Evolutionary conservation across 208 protist genomes (phyloP), one percentile per base, ranked within the genome.

Genomic region (Naegleria fowleri): DNA sequence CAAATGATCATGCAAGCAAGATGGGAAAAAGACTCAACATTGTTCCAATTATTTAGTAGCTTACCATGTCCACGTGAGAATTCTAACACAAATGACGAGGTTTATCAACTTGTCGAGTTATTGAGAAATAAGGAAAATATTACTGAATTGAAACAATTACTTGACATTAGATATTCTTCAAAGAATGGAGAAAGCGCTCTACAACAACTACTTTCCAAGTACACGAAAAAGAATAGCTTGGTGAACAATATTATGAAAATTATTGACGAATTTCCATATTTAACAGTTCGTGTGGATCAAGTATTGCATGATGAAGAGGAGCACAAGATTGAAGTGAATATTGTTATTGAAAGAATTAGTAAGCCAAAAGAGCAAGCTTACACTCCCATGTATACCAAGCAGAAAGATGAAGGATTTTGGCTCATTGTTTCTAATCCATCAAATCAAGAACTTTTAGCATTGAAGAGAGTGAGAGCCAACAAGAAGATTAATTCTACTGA

Each of bases 1-100:
- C 98, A 99, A 96, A 98, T 97, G 94, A 92, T 99, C 9, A 95
- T 97, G 91, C 98, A 99, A 94, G 97, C 94, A 9, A 91, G 94
- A 5, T 99, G 97, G 97, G 96, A 94, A 94, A 92, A 94, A 88
- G 94, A 95, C 55, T 93, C 92, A 92, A 96, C 96, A 43, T 94
- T 98, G 38, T 91, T 98, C 90, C 96, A 97, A 91, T 94, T 98
- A 33, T 79, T 79, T n/a, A 79, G 67, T 79, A 75, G 55, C 76
- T 43, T n/a, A 33, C 52, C 11, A 90, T 19, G 25, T 29, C 86
- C 90, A 90, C 13, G 51, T 33, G 52, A 91, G 91, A 39, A 91
- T 43, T n/a, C 40, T 51, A 40, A 16, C 13, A 59, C 87, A 13
- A 16, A 19, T 33, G 79, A 48, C 9, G 33, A 48, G 13, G 9